A percentile compares a stretch with the other conserved stretches of the same genome.
phyloP scores from a whole-genome alignment of 1,284 basidiomycete species.

The Pseudozyma sp. region DNA sequence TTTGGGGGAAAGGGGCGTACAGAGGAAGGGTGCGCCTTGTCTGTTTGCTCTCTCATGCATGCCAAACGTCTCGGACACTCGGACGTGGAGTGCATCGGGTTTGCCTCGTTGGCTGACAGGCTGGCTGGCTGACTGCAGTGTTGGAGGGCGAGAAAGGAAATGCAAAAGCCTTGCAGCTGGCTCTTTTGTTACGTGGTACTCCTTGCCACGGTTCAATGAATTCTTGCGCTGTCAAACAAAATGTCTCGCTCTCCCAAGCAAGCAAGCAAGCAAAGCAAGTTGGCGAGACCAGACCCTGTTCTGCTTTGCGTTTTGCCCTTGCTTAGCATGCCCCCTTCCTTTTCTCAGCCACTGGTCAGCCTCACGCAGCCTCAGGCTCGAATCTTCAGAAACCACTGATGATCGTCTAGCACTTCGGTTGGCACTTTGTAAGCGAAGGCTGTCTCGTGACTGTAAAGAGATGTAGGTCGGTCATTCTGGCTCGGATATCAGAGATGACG shows the following conservation, averaged over 20 bases:
- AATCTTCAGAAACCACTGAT: too few relatives aligned
- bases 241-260: not conserved
- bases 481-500: too few relatives aligned
- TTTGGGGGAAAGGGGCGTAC: too few relatives aligned
- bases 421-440: too few relatives aligned
- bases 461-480: too few relatives aligned
- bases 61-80: constrained; percentile 48
- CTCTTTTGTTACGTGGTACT: not conserved
- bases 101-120: not conserved
- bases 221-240: not conserved
- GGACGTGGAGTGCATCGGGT: constrained; percentile 44
- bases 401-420: too few relatives aligned
- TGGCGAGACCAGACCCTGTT: too few relatives aligned
- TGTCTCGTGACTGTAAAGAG: too few relatives aligned
- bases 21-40: not conserved
- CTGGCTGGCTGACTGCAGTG: too few relatives aligned
- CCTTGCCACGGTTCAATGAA: not conserved
- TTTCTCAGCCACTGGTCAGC: not conserved
- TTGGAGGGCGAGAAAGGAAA: not conserved
- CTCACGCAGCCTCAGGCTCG: not conserved
- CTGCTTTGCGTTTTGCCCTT: not conserved
- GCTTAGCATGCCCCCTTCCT: not conserved
- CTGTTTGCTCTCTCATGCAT: constrained; percentile 25
- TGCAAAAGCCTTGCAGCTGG: constrained; percentile 5
- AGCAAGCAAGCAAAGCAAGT: too few relatives aligned